These are phyloP conservation scores for Acer campestre DNA, from an alignment of 345 rosid genomes.

Conservation along the genomic window DNA sequence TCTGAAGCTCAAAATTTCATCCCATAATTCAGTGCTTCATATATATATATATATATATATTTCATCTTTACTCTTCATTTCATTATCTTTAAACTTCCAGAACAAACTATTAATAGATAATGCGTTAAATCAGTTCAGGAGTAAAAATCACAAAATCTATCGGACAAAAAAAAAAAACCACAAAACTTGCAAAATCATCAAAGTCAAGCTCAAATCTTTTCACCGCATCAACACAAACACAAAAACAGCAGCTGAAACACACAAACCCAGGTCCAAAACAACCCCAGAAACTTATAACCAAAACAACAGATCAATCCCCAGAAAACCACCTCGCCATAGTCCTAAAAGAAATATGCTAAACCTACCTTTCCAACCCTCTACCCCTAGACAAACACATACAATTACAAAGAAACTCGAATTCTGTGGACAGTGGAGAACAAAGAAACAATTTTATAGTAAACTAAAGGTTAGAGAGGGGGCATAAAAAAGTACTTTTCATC, in stretches of 20 bases:
- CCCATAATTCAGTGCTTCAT: background rate
- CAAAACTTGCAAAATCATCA: background rate
- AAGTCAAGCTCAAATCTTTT: slow-evolving; percentile 8
- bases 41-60: too few relatives aligned
- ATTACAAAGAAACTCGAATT: background rate
- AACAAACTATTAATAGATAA: background rate
- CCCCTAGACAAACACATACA: background rate
- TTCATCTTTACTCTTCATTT: too few relatives aligned
- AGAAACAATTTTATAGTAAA: background rate
- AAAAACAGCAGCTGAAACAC: background rate
- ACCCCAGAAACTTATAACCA: slow-evolving; percentile 15
- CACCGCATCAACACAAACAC: background rate
- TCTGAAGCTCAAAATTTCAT: background rate
- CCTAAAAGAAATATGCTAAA: background rate
- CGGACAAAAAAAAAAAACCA: background rate
- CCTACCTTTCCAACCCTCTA: background rate
- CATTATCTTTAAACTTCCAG: background rate
- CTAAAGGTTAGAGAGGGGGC: background rate
- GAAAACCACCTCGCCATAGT: background rate
- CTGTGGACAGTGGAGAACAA: background rate
- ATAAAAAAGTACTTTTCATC: background rate
- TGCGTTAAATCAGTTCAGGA: background rate
- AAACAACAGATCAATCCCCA: slow-evolving; percentile 27
- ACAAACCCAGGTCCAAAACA: slow-evolving; percentile 22
- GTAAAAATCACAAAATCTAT: background rate